A percentile compares a stretch with the other conserved stretches of the same genome.
phyloP scores from a whole-genome alignment of 805 yeast genomes.

The Metschnikowia gruessii region DNA sequence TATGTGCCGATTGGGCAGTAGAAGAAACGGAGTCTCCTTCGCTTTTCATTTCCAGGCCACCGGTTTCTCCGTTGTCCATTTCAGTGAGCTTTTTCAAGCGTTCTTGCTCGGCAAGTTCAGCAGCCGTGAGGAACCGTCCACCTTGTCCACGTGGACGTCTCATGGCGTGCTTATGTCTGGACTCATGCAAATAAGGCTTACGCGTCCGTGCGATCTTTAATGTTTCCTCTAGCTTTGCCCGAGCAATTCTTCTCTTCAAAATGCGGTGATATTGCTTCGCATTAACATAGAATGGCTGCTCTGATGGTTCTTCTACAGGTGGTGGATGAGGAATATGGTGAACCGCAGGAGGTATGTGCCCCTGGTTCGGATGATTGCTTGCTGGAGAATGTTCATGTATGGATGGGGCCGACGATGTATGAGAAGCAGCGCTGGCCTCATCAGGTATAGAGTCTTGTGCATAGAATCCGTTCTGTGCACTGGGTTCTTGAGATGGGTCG shows the following conservation, averaged over 20 bases:
- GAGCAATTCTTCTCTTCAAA: constrained; percentile 85
- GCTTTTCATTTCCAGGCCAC: constrained; percentile 3
- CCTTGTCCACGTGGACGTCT: constrained; percentile 99
- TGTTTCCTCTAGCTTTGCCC: constrained; percentile 89
- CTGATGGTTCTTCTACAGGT: constrained; percentile 33
- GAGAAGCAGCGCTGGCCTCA: constrained; percentile 9
- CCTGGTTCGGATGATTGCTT: constrained; percentile 6
- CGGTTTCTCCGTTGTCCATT: constrained; percentile 20
- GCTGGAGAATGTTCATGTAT: constrained; percentile 12
- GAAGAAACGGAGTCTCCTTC: constrained; percentile 5
- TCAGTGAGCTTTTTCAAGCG: constrained; percentile 39
- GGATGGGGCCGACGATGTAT: constrained; percentile 13
- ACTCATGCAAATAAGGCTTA: constrained; percentile 92
- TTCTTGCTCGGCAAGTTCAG: constrained; percentile 51
- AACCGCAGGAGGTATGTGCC: constrained; percentile 6
- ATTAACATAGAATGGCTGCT: constrained; percentile 95
- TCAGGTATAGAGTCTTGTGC: constrained; percentile 11
- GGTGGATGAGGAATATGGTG: constrained; percentile 13
- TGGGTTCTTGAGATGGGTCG: constrained; percentile 16
- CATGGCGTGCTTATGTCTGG: constrained; percentile 99
- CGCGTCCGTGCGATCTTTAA: constrained; percentile 85
- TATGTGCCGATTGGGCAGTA: neutral
- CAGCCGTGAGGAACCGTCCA: constrained; percentile 94
- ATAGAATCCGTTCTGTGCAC: constrained; percentile 15
- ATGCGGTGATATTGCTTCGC: constrained; percentile 98